Evolutionary conservation across 2,329 filamentous ascomycete species (phyloP), one percentile per base, ranked within the genome.

Genomic region (Dactylellina haptotyla): DNA sequence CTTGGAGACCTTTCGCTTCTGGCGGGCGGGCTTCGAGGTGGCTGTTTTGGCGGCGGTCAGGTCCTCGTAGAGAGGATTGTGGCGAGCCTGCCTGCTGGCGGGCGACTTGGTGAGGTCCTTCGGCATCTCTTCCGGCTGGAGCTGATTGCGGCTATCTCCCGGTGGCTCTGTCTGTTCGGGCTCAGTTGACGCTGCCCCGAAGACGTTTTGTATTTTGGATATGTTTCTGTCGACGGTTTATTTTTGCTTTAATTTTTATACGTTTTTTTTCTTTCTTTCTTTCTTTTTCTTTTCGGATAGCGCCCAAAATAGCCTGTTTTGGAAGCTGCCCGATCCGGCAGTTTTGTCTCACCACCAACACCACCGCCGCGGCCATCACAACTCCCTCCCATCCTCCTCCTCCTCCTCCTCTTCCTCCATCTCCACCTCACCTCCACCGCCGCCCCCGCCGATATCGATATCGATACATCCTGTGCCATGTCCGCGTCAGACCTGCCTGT

Each of bases 1-100:
- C 81, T 81, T 73, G 6, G 69, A 73, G 4, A 48, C 53, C 41
- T 88, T 90, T 77, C 85, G 85, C 83, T 92, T 92, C 78, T 84
- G 85, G 77, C 88, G 88, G 28, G 87, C 85, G 84, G 93, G 89
- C 80, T 88, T 88, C 83, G 79, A 94, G 81, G 76, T 89, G 84
- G 73, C 89, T 85, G 67, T 89, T 86, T 77, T 92, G 18, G 65
- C 54, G 50, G 69, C 85, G 77, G 89, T 82, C 79, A 98, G 85
- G 79, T 98, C 95, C 79, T 96, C 91, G 78, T 94, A 90, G 72
- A 99, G 89, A 41, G 94, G 93, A 77, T 96, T 96, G 83, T 97
- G 94, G 76, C 91, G 88, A 79, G 89, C 88, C 73, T 84, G 84
- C 77, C 57, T 53, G 25, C 48, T 58, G 14, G 57, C 39, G 3